Percentiles rank a stretch among this genome's conserved stretches.
Evolutionary conservation across 2,329 filamentous ascomycete species (phyloP).

Genomic region (Dactylellina leptospora): DNA sequence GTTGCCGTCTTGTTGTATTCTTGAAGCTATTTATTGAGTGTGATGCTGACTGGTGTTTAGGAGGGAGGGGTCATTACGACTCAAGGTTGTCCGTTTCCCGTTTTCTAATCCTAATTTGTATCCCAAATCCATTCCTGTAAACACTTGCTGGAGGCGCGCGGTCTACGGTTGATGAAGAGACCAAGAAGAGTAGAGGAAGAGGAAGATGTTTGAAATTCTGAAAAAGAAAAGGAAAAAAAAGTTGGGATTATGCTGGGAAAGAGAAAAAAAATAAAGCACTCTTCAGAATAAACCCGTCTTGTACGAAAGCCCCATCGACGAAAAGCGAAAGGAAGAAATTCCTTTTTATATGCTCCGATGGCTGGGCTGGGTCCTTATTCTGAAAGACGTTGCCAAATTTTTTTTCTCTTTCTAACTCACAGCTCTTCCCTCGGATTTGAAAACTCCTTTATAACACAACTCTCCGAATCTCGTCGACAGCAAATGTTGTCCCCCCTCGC

Average conservation of each 20-base stretch:
- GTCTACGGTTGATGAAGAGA: conserved; percentile 28
- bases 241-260: conserved; percentile 39
- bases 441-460: conserved; percentile 55
- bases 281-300: conserved; percentile 41
- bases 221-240: conserved; percentile 28
- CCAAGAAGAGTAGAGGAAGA: conserved; percentile 33
- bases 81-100: conserved; percentile 98
- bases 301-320: conserved; percentile 50
- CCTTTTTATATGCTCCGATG: conserved; percentile 30
- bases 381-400: too few relatives aligned
- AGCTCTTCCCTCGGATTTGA: conserved; percentile 45
- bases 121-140: conserved; percentile 58
- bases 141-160: conserved; percentile 45
- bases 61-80: conserved; percentile 98
- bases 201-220: conserved; percentile 21
- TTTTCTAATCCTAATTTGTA: conserved; percentile 61
- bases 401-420: conserved; percentile 24
- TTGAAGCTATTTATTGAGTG: conserved; percentile 5
- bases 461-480: conserved; percentile 53
- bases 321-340: conserved; percentile 20
- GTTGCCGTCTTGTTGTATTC: background rate
- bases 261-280: too few relatives aligned
- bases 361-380: conserved; percentile 23
- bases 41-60: conserved; percentile 64
- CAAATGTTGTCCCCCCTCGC: conserved; percentile 14